Conservation (phyloP, 495 filamentous ascomycete genomes). For the Talaromyces proteolyticus region DNA sequence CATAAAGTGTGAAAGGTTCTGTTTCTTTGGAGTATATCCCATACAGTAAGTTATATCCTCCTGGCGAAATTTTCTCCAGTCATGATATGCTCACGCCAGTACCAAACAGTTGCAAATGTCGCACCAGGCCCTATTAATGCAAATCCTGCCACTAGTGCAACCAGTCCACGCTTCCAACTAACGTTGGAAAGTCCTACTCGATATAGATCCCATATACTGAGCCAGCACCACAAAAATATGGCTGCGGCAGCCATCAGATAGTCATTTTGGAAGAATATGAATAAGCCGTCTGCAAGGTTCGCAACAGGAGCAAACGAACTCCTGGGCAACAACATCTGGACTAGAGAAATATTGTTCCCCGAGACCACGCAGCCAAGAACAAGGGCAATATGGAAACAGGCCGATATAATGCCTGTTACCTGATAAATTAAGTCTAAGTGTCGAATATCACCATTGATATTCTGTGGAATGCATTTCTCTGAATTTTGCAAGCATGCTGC, state of each 20-base stretch:
- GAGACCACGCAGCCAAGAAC: constrained; percentile 6
- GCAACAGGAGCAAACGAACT: constrained; percentile 9
- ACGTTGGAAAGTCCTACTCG: constrained; percentile 11
- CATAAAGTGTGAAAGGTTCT: background rate
- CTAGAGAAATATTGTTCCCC: background rate
- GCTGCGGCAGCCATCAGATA: constrained; percentile 8
- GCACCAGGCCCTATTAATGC: constrained; percentile 11
- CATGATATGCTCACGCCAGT: constrained; percentile 11
- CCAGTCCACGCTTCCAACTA: background rate
- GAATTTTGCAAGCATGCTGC: too few relatives aligned
- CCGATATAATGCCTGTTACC: constrained; percentile 8
- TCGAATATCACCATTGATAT: background rate
- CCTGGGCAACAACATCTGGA: constrained; percentile 1
- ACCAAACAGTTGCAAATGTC: constrained; percentile 13
- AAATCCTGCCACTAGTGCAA: background rate
- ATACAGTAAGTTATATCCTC: too few relatives aligned
- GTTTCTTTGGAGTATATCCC: too few relatives aligned
- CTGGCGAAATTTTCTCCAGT: background rate
- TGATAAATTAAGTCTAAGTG: constrained; percentile 7
- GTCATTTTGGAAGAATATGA: constrained; percentile 16
- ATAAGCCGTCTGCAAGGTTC: constrained; percentile 10
- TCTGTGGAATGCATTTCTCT: too few relatives aligned
- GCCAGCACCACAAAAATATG: constrained; percentile 9
- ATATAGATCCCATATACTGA: constrained; percentile 12
- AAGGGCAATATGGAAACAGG: constrained; percentile 8